phyloP scores from a whole-genome alignment of 345 rosid species.

The Melaleuca quinquenervia region DNA sequence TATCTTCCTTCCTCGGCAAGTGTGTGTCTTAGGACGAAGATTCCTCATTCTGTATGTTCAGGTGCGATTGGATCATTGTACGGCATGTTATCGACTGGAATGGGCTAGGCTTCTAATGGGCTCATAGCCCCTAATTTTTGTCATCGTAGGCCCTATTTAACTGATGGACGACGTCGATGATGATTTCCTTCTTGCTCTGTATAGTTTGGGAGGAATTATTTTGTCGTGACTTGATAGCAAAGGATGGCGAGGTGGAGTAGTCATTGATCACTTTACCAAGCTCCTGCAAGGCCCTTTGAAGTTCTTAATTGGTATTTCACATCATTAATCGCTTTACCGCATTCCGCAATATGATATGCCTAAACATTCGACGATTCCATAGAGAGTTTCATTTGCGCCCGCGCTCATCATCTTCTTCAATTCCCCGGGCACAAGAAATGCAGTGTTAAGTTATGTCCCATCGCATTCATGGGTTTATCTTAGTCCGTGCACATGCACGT shows the following conservation, averaged over 20 bases:
- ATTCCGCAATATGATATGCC: accelerated
- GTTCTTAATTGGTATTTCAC: neutral
- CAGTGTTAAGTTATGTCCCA: accelerated
- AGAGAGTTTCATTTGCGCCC: too few species aligned
- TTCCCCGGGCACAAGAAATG: neutral
- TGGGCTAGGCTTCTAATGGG: neutral
- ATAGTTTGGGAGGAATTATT: neutral
- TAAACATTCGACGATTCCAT: neutral
- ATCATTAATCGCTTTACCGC: too few species aligned
- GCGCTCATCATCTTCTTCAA: neutral
- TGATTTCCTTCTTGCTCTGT: neutral
- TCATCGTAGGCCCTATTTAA: neutral
- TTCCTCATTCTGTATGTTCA: neutral
- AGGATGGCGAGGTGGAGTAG: neutral
- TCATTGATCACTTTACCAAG: neutral
- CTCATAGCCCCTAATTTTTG: neutral
- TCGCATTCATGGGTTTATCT: neutral
- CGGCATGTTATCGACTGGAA: neutral
- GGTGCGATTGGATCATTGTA: neutral
- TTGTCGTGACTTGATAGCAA: neutral
- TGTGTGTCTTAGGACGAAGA: neutral
- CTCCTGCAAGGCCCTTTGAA: neutral
- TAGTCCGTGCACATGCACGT: too few species aligned
- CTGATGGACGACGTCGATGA: neutral
- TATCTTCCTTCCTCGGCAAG: neutral